Evolutionary conservation across 2,329 filamentous ascomycete species (phyloP).

Genomic region (Cytospora paraplurivora): DNA sequence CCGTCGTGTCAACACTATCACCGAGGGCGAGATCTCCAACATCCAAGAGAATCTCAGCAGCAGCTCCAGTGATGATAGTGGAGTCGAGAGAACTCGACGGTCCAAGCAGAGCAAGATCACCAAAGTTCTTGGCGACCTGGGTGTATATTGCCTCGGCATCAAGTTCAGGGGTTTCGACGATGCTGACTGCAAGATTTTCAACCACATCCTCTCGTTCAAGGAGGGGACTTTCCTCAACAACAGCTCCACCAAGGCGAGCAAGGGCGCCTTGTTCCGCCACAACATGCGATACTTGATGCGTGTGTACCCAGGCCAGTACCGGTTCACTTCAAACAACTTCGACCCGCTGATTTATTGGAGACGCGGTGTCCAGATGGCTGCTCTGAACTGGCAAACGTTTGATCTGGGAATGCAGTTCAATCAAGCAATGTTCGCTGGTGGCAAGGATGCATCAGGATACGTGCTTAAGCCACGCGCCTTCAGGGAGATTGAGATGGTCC

Average conservation of each 20-base stretch:
- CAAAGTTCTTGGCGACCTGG: slow-evolving; percentile 79
- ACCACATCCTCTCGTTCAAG: slow-evolving; percentile 94
- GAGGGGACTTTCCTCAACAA: slow-evolving; percentile 85
- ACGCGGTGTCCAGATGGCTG: slow-evolving; percentile 94
- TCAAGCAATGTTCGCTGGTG: slow-evolving; percentile 94
- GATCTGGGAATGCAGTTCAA: slow-evolving; percentile 96
- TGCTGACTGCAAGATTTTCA: slow-evolving; percentile 79
- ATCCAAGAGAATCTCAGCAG: slow-evolving; percentile 59
- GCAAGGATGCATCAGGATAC: slow-evolving; percentile 84
- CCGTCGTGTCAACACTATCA: slow-evolving; percentile 59
- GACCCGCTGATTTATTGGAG: slow-evolving; percentile 94
- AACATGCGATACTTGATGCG: slow-evolving; percentile 92
- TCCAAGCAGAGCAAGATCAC: slow-evolving; percentile 82
- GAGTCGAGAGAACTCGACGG: slow-evolving; percentile 53
- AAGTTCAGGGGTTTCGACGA: slow-evolving; percentile 83
- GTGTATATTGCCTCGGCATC: slow-evolving; percentile 72
- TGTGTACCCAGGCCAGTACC: slow-evolving; percentile 83
- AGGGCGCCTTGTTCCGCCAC: slow-evolving; percentile 80
- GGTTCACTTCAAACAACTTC: slow-evolving; percentile 89
- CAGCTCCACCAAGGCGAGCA: slow-evolving; percentile 73
- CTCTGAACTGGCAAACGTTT: slow-evolving; percentile 97
- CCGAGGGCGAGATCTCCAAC: slow-evolving; percentile 47
- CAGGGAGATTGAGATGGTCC: slow-evolving; percentile 64
- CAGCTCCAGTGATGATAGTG: slow-evolving; percentile 77
- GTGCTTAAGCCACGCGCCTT: slow-evolving; percentile 90